Evolutionary conservation across 768 basidiomycete species (phyloP), one percentile per base, ranked within the genome.

Genomic region (Plicaturopsis crispa): DNA sequence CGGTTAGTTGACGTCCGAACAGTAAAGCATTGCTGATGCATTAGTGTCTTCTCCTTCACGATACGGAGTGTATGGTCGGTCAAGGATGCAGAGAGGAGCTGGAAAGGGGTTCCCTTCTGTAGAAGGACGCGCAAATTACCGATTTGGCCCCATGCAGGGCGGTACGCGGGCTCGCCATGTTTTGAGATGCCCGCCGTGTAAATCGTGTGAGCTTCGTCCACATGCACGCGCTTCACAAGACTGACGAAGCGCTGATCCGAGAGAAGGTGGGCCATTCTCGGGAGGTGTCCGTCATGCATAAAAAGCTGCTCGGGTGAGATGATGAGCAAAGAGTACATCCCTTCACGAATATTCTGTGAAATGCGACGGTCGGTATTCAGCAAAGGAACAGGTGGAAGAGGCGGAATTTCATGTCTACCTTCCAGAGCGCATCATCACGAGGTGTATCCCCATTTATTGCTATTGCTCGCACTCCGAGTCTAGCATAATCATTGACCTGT

Each of bases 1-100:
- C 54, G 40, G 26, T 61, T 62, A 1, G 47, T 46, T 0, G 54
- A 51, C 4, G 47, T 21, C 4, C 38, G 36, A 3, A 56, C 46
- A 6, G 26, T 39, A 2, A 39, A 10, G 20, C 50, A 49, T 4
- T 38, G 26, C 0, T 31, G 5, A 1, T 35, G 35, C 8, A 57
- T 8, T 28, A 14, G 37, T 4, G 56, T 18, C 13, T 48, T 46
- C 4, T 26, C 28, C 14, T 46, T 26, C 12, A 53, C 31, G 1
- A 40, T 41, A 20, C 41, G 46, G 18, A 50, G 49, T 6, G 58
- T 54, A 18, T 58, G 50, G 1, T 41, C 38, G 1, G 54, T 50
- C n/a, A 52, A 40, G 6, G 55, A 57, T 1, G 46, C 54, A 1
- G 55, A 54, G 13, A 52, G 35, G 0, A 35, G 21, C 13, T 47